These are phyloP conservation scores for Gaertneriomyces sp. DNA, from an alignment of 192 early-diverging fungal genomes.

Conservation along the genomic window DNA sequence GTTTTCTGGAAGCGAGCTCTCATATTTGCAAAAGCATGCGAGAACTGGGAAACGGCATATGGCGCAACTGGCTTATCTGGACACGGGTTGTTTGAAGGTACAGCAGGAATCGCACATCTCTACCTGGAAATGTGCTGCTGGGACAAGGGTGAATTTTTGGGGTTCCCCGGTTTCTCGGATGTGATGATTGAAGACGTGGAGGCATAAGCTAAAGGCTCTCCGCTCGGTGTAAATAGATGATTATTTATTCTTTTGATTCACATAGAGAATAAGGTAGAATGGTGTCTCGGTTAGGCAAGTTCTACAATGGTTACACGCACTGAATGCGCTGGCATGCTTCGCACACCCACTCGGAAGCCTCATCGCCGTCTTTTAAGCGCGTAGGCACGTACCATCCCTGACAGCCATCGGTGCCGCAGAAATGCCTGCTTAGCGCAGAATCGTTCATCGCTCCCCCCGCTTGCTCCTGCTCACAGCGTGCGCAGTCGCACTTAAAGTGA, in stretches of 20 bases:
- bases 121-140: not conserved
- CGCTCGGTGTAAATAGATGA: too few relatives aligned
- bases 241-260: too few relatives aligned
- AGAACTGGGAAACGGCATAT: conserved; percentile 14
- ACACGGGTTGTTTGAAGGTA: conserved; percentile 1
- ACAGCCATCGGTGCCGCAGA: conserved; percentile 20
- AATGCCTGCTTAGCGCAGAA: not conserved
- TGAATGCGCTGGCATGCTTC: too few relatives aligned
- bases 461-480: conserved; percentile 31
- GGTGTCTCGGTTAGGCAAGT: too few relatives aligned
- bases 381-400: conserved; percentile 22
- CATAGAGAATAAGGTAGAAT: too few relatives aligned
- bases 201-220: too few relatives aligned
- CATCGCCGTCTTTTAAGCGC: not conserved
- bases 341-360: not conserved
- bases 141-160: not conserved
- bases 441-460: not conserved
- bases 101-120: not conserved
- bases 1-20: not conserved
- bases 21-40: conserved; percentile 1
- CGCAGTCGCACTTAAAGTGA: conserved; percentile 44
- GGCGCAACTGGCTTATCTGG: conserved; percentile 3
- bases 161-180: conserved; percentile 2
- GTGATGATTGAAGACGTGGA: not conserved
- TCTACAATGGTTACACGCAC: too few relatives aligned